Conservation (phyloP, 345 rosid species). For the Moricandia arvensis region DNA sequence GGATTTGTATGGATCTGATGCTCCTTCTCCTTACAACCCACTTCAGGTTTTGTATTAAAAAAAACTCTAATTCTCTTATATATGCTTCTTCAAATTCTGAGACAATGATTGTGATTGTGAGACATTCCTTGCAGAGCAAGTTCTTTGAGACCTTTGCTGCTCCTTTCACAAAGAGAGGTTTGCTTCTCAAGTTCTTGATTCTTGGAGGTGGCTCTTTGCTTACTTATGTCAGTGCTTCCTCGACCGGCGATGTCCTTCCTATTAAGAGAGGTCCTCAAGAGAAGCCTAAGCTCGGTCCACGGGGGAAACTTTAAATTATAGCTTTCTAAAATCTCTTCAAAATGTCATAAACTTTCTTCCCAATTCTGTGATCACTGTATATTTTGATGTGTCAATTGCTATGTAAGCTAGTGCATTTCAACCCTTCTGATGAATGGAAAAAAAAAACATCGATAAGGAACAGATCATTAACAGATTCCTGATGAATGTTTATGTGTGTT, state of each 20-base stretch:
- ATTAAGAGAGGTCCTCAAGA: neutral
- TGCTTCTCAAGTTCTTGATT: neutral
- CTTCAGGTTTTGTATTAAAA: constrained; percentile 62
- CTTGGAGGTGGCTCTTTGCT: neutral
- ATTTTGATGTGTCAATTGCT: neutral
- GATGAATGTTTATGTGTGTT: no score
- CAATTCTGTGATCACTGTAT: neutral
- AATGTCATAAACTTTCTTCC: neutral
- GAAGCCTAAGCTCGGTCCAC: neutral
- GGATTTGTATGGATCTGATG: constrained; percentile 96
- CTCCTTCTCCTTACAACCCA: constrained; percentile 93
- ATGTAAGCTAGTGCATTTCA: neutral
- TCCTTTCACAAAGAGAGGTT: neutral
- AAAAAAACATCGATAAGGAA: no score
- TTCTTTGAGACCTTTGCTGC: neutral
- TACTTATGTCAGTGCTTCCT: neutral
- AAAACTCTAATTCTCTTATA: neutral
- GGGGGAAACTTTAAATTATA: neutral
- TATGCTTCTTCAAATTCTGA: neutral
- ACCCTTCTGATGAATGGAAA: no score
- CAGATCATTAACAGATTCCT: no score
- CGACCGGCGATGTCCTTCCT: neutral
- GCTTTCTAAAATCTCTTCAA: neutral
- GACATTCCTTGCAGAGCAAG: neutral
- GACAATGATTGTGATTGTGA: neutral